These are phyloP conservation scores for Aspergillus sp. DNA, from an alignment of 2,329 filamentous ascomycete genomes.

Conservation along the genomic window DNA sequence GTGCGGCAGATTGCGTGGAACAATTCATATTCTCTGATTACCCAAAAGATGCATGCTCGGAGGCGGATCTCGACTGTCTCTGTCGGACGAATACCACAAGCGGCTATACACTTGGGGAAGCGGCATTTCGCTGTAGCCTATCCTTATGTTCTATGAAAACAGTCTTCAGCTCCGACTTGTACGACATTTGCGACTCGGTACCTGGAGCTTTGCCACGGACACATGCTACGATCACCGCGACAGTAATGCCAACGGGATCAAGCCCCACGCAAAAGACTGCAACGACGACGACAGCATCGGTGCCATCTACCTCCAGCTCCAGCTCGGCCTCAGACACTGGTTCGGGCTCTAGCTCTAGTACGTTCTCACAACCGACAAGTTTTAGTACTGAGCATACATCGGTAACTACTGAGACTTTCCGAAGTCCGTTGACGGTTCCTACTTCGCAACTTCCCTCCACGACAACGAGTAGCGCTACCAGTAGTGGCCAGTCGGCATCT, in stretches of 20 bases:
- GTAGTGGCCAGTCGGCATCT: slow-evolving; percentile 9
- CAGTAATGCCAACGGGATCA: slow-evolving; percentile 24
- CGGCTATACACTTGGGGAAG: slow-evolving; percentile 72
- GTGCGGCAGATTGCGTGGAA: slow-evolving; percentile 63
- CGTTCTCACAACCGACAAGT: background rate
- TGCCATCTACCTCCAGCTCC: background rate
- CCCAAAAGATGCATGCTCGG: slow-evolving; percentile 51
- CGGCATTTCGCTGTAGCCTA: slow-evolving; percentile 66
- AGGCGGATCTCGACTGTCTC: slow-evolving; percentile 62
- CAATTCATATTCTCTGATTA: slow-evolving; percentile 66
- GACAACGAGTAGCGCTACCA: slow-evolving; percentile 12
- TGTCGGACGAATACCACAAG: slow-evolving; percentile 62
- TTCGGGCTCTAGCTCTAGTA: background rate
- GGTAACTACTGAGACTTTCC: slow-evolving; percentile 17
- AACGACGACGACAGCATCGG: background rate
- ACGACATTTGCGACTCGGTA: slow-evolving; percentile 58
- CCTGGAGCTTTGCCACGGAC: slow-evolving; percentile 37
- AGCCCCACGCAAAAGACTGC: slow-evolving; percentile 1
- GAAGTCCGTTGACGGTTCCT: slow-evolving; percentile 21
- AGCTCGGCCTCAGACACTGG: background rate
- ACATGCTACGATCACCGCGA: slow-evolving; percentile 42
- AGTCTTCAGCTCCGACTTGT: slow-evolving; percentile 46
- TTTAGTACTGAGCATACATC: slow-evolving; percentile 9
- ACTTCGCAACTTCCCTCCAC: background rate
- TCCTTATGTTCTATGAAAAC: slow-evolving; percentile 57